Percentiles rank a stretch among this genome's conserved stretches.
Conservation (phyloP, 805 yeast species). For the Ogataea chonburiensis region DNA sequence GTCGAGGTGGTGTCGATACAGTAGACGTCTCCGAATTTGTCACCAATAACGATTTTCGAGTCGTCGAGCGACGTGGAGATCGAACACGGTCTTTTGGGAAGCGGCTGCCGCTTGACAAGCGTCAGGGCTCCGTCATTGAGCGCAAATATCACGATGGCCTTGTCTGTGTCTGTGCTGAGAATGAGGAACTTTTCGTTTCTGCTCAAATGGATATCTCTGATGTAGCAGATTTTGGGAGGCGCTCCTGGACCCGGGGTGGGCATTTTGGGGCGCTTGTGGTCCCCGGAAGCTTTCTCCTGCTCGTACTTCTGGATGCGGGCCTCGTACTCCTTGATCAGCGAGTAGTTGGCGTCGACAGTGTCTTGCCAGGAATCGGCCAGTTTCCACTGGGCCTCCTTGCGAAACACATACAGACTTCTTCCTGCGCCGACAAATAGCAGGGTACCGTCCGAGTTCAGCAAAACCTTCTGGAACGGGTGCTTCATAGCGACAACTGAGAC, state of each 20-base stretch:
- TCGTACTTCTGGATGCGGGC: slow-evolving; percentile 38
- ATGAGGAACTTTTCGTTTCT: slow-evolving; percentile 54
- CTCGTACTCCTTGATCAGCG: slow-evolving; percentile 48
- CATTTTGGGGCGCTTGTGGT: slow-evolving; percentile 45
- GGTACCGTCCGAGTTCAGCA: slow-evolving; percentile 44
- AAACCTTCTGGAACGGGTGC: slow-evolving; percentile 67
- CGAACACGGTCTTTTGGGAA: slow-evolving; percentile 93
- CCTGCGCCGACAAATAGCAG: slow-evolving; percentile 56
- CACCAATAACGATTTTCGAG: slow-evolving; percentile 65
- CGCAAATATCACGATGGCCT: slow-evolving; percentile 67
- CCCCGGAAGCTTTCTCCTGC: slow-evolving; percentile 23
- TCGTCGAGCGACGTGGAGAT: slow-evolving; percentile 57
- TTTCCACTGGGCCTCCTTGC: slow-evolving; percentile 27
- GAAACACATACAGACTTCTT: slow-evolving; percentile 56
- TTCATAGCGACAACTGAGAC: slow-evolving; percentile 38
- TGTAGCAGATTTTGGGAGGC: slow-evolving; percentile 63
- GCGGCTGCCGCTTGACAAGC: slow-evolving; percentile 65
- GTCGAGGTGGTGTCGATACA: slow-evolving; percentile 44
- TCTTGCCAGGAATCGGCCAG: slow-evolving; percentile 65
- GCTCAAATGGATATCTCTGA: slow-evolving; percentile 59
- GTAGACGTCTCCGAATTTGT: slow-evolving; percentile 96
- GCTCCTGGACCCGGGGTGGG: slow-evolving; percentile 70
- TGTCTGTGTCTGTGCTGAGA: slow-evolving; percentile 79
- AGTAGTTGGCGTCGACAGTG: slow-evolving; percentile 46
- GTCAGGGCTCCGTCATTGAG: slow-evolving; percentile 29